Evolutionary conservation across 495 filamentous ascomycete genomes (phyloP).

Genomic region (Bryoglossum gracile): DNA sequence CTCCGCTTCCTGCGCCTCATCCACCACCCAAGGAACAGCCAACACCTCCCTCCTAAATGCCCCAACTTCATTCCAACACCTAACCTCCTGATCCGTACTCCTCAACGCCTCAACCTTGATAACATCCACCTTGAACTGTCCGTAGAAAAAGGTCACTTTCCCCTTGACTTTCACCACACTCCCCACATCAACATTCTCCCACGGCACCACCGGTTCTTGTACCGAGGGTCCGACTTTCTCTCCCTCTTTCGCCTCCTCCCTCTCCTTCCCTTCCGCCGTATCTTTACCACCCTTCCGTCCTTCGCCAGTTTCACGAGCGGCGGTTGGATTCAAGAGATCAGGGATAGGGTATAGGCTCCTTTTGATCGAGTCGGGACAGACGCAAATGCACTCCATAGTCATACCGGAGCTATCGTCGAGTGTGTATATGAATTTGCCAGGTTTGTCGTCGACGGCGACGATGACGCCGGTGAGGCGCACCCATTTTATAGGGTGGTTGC

Average conservation of each 20-base stretch:
- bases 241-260: neutral
- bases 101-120: conserved; percentile 54
- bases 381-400: conserved; percentile 51
- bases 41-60: conserved; percentile 60
- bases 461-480: conserved; percentile 70
- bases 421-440: conserved; percentile 53
- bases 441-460: conserved; percentile 63
- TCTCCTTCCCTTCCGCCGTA: neutral
- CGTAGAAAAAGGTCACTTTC: conserved; percentile 55
- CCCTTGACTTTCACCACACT: conserved; percentile 73
- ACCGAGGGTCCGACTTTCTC: conserved; percentile 6
- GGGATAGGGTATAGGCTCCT: neutral
- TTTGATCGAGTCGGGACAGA: neutral
- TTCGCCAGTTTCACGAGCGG: neutral
- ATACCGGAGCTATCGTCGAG: conserved; percentile 83
- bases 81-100: conserved; percentile 68
- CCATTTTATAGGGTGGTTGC: conserved; percentile 88
- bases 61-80: conserved; percentile 62
- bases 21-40: conserved; percentile 40
- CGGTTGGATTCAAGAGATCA: conserved; percentile 10
- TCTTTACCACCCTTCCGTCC: neutral
- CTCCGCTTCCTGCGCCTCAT: conserved; percentile 19
- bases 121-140: conserved; percentile 55
- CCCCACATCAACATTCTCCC: conserved; percentile 51
- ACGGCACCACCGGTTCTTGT: conserved; percentile 11